Evolutionary conservation across 1,284 basidiomycete genomes (phyloP).

Genomic region (Cryptococcus neoformans): DNA sequence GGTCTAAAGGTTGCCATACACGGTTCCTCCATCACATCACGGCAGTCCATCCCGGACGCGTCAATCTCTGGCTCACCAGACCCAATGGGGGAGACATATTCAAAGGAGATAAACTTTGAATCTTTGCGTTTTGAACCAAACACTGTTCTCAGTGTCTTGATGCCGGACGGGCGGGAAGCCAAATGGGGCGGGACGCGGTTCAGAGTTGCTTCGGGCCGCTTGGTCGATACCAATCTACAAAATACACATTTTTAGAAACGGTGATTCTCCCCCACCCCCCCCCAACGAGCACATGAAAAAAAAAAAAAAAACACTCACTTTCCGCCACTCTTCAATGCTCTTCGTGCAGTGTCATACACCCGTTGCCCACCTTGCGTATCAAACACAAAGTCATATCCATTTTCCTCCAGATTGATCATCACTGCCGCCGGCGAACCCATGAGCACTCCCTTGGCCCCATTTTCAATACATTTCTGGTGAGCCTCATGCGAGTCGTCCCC

Average conservation of each 20-base stretch:
- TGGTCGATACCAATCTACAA: constrained; percentile 11
- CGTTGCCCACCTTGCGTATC: constrained; percentile 74
- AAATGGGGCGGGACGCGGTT: constrained; percentile 2
- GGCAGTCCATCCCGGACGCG: constrained; percentile 36
- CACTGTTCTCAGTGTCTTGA: constrained; percentile 28
- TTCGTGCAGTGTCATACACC: constrained; percentile 67
- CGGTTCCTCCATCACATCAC: constrained; percentile 46
- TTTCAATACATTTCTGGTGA: constrained; percentile 29
- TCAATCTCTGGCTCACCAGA: constrained; percentile 46
- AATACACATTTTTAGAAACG: constrained; percentile 1
- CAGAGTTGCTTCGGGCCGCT: constrained; percentile 7
- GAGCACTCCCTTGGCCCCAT: constrained; percentile 45
- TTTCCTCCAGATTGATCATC: constrained; percentile 40
- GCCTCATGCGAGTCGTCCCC: constrained; percentile 31
- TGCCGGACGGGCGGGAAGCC: constrained; percentile 20
- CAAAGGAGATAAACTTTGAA: constrained; percentile 31
- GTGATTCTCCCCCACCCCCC: too few species aligned
- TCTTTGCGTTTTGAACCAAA: constrained; percentile 30
- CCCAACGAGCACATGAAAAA: too few species aligned
- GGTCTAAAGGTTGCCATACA: constrained; percentile 35
- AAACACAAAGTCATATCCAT: constrained; percentile 66
- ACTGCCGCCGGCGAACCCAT: constrained; percentile 39
- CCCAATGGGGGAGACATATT: constrained; percentile 35
- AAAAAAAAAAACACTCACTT: too few species aligned
- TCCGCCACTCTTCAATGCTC: constrained; percentile 55